Evolutionary conservation across 164 flowering plant species (phyloP).

Genomic region (Taxillus chinensis): DNA sequence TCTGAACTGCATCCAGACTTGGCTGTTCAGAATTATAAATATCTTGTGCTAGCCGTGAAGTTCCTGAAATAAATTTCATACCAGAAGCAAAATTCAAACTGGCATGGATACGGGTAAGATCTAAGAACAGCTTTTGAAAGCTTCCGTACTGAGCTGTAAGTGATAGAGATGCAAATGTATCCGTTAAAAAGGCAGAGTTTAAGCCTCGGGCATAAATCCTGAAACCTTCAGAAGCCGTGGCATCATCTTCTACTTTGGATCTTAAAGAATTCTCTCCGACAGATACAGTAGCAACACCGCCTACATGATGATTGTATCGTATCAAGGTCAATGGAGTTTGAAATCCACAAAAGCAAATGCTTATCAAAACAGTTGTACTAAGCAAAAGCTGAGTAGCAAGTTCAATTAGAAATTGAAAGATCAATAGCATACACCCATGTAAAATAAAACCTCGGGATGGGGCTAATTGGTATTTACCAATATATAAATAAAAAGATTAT

Average conservation of each 20-base stretch:
- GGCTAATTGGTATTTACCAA: too few species aligned
- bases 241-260: conserved; percentile 21
- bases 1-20: conserved; percentile 32
- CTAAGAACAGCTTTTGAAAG: conserved; percentile 68
- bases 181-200: conserved; percentile 48
- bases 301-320: conserved; percentile 21
- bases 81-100: conserved; percentile 71
- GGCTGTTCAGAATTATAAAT: conserved; percentile 40
- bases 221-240: conserved; percentile 18
- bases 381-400: not conserved
- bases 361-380: not conserved
- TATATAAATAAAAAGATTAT: too few species aligned
- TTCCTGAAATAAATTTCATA: conserved; percentile 47
- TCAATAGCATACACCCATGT: too few species aligned
- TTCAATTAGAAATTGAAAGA: not conserved
- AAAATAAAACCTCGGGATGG: too few species aligned
- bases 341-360: not conserved
- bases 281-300: conserved; percentile 47
- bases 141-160: conserved; percentile 81
- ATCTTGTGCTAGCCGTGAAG: conserved; percentile 36
- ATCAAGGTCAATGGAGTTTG: not conserved
- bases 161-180: conserved; percentile 60
- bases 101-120: conserved; percentile 61
- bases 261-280: conserved; percentile 43
- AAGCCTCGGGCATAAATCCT: conserved; percentile 20